Evolutionary conservation across 2,329 filamentous ascomycete genomes (phyloP), one percentile per base, ranked within the genome.

Genomic region (Delphinella strobiligena): DNA sequence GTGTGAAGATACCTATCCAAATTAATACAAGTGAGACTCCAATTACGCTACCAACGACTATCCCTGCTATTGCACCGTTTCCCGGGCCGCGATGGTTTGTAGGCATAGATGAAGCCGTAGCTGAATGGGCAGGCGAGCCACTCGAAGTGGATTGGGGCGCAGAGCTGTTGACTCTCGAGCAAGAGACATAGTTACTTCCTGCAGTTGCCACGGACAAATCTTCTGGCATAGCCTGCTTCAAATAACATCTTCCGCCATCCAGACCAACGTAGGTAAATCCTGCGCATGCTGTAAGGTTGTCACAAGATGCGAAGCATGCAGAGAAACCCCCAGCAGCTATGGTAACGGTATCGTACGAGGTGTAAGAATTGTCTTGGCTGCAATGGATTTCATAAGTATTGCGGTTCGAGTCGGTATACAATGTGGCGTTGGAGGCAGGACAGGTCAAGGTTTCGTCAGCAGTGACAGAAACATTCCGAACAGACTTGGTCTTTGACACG

Each of bases 271-370:
- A 56, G 0, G 51, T 50, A 42, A 56, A 55, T 4, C 53, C 54
- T 3, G 45, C 50, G 30, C 54, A 55, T 4, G 44, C 41, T 8
- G 33, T 31, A 4, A 46, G 27, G 4, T 31, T 32, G 8, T 52
- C 53, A 40, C 54, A 56, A 8, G 48, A 46, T 4, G 51, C 47
- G 41, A 55, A 56, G 40, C 54, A 56, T 32, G 52, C 42, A 10
- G 39, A 44, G 31, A 55, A 56, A 7, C 52, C 54, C 5, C 52
- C 54, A 8, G 42, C 40, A 2, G 37, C 39, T 18, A 56, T 46
- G 14, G 40, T 36, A 12, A 51, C 43, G 12, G 44, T 44, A 30
- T 47, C 41, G 32, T 47, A 48, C 0, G 51, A 48, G 0, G 37
- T n/a, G 11, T 44, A 45, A n/a, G 39, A 44, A 27, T 53, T 55